phyloP scores from a whole-genome alignment of 192 early-diverging fungal genomes.

The Linnemannia hyalina region DNA sequence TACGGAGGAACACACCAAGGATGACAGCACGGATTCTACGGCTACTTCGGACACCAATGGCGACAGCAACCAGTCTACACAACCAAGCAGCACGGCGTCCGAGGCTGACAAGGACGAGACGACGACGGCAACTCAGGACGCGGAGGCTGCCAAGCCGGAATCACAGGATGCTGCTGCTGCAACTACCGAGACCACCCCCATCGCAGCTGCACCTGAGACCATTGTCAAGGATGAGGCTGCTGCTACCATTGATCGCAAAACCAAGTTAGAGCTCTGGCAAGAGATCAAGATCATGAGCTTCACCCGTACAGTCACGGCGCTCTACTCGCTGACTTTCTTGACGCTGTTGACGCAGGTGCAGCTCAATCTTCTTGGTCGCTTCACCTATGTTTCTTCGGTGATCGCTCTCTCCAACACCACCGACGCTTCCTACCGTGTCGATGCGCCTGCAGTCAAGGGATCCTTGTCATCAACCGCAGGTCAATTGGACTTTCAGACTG shows the following conservation, averaged over 20 bases:
- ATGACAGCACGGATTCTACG: background rate
- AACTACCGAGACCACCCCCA: background rate
- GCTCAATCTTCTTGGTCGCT: conserved; percentile 91
- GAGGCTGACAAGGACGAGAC: conserved; percentile 7
- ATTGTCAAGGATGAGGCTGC: conserved; percentile 19
- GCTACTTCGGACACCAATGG: background rate
- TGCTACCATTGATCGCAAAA: conserved; percentile 53
- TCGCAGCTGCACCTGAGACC: background rate
- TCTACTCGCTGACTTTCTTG: conserved; percentile 91
- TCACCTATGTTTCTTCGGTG: conserved; percentile 87
- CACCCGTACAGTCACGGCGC: conserved; percentile 84
- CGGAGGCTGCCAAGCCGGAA: conserved; percentile 10
- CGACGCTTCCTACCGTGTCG: conserved; percentile 61
- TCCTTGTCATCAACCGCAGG: conserved; percentile 44
- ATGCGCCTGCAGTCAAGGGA: conserved; percentile 40
- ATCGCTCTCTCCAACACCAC: conserved; percentile 64
- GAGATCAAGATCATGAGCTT: conserved; percentile 93
- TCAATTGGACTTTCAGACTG: conserved; percentile 65
- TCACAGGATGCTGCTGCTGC: background rate
- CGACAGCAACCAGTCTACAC: conserved; percentile 3
- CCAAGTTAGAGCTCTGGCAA: conserved; percentile 87
- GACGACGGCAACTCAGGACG: background rate
- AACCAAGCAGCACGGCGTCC: background rate
- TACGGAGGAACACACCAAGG: background rate
- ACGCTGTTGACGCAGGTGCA: conserved; percentile 89